phyloP scores from a whole-genome alignment of 352 stramenopile genomes.

The Globisporangium carolinianum region DNA sequence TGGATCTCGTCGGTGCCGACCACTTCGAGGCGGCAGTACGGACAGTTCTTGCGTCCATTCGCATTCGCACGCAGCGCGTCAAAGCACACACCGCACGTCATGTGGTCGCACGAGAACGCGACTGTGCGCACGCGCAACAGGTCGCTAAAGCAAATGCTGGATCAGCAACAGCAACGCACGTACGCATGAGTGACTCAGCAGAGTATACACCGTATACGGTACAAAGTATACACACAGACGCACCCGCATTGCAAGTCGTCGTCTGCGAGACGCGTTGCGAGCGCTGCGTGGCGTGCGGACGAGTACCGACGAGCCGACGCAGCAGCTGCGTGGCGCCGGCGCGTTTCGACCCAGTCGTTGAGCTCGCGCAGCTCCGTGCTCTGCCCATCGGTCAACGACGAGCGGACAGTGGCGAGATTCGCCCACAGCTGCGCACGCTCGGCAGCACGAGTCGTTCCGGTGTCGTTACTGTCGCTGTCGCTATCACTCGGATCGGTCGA shows the following conservation, averaged over 20 bases:
- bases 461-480: background rate
- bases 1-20: conserved; percentile 29
- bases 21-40: conserved; percentile 49
- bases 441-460: conserved; percentile 5
- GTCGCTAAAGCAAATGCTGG: conserved; percentile 63
- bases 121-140: conserved; percentile 44
- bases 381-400: conserved; percentile 14
- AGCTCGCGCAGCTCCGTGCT: conserved; percentile 33
- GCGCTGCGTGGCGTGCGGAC: conserved; percentile 34
- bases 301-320: conserved; percentile 38
- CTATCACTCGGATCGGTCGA: background rate
- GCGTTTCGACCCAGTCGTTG: conserved; percentile 43
- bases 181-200: background rate
- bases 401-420: conserved; percentile 16
- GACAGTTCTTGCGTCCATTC: conserved; percentile 52
- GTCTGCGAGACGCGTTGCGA: conserved; percentile 46
- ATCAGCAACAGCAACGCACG: background rate
- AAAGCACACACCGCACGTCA: conserved; percentile 54
- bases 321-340: conserved; percentile 19
- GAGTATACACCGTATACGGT: background rate
- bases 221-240: background rate
- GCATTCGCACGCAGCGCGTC: conserved; percentile 37
- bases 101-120: conserved; percentile 60
- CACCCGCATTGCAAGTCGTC: conserved; percentile 63
- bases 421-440: conserved; percentile 38